Conservation (phyloP, 768 basidiomycete species). For the Pluteus cervinus region DNA sequence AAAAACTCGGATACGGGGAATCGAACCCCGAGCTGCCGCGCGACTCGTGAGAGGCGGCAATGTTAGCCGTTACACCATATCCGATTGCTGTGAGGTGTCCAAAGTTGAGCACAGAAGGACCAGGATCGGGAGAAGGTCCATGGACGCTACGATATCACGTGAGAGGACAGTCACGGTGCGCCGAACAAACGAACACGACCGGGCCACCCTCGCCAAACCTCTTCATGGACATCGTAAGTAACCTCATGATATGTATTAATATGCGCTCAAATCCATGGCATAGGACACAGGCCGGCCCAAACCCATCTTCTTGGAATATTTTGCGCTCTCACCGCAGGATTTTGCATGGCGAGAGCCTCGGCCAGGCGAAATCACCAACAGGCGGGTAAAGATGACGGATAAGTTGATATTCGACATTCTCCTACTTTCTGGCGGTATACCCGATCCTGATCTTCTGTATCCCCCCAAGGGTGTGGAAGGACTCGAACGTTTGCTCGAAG, state of each 20-base stretch:
- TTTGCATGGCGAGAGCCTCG: slow-evolving; percentile 58
- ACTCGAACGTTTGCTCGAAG: slow-evolving; percentile 52
- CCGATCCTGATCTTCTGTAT: slow-evolving; percentile 53
- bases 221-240: slow-evolving; percentile 19
- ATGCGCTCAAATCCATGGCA: background rate
- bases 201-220: slow-evolving; percentile 7
- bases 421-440: slow-evolving; percentile 57
- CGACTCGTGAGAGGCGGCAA: slow-evolving; percentile 55
- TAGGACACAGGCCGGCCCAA: slow-evolving; percentile 1
- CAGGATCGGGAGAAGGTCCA: no score
- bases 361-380: slow-evolving; percentile 52
- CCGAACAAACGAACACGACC: no score
- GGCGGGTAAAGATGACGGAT: slow-evolving; percentile 57
- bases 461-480: slow-evolving; percentile 55
- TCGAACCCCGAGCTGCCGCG: slow-evolving; percentile 54
- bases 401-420: slow-evolving; percentile 71
- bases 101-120: no score
- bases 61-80: slow-evolving; percentile 59
- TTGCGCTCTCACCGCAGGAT: slow-evolving; percentile 42
- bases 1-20: slow-evolving; percentile 52
- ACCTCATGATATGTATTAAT: slow-evolving; percentile 1
- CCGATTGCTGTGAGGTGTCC: slow-evolving; percentile 13
- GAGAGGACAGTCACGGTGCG: no score
- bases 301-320: slow-evolving; percentile 24
- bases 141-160: no score